phyloP scores from a whole-genome alignment of 1,284 basidiomycete species.

The Malassezia dermatis region DNA sequence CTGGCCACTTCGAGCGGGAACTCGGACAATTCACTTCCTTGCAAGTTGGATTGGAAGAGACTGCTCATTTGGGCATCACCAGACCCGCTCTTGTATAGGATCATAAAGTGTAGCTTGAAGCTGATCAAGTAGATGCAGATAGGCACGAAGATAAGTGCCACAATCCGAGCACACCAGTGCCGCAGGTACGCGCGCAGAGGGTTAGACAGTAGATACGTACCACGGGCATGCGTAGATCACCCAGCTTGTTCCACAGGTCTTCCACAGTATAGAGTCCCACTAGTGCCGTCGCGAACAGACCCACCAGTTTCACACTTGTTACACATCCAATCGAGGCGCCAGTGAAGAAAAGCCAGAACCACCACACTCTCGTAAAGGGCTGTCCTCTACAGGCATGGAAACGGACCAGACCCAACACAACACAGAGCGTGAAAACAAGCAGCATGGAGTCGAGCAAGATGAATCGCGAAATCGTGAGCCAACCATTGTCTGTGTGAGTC shows the following conservation, averaged over 20 bases:
- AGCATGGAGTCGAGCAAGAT: slow-evolving; percentile 96
- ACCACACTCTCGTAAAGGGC: slow-evolving; percentile 91
- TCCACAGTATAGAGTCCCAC: slow-evolving; percentile 94
- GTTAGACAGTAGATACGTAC: background rate
- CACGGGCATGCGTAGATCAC: slow-evolving; percentile 80
- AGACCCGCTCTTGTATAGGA: slow-evolving; percentile 85
- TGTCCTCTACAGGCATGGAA: slow-evolving; percentile 92
- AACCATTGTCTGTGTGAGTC: slow-evolving; percentile 66
- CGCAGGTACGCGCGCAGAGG: slow-evolving; percentile 61
- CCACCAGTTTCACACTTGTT: slow-evolving; percentile 93
- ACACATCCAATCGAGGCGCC: slow-evolving; percentile 89
- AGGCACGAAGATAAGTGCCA: slow-evolving; percentile 78
- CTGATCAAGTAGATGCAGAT: slow-evolving; percentile 80
- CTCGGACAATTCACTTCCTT: slow-evolving; percentile 79
- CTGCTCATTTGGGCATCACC: slow-evolving; percentile 98
- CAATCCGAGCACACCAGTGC: slow-evolving; percentile 80
- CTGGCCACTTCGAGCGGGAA: slow-evolving; percentile 62
- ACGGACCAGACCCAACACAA: slow-evolving; percentile 85
- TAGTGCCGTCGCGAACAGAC: slow-evolving; percentile 83
- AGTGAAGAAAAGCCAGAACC: slow-evolving; percentile 83
- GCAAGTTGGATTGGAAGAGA: slow-evolving; percentile 91
- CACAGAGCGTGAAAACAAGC: slow-evolving; percentile 93
- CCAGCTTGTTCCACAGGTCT: slow-evolving; percentile 97
- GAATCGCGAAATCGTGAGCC: slow-evolving; percentile 91
- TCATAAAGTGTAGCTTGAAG: slow-evolving; percentile 92